Evolutionary conservation across 2,329 filamentous ascomycete species (phyloP), one percentile per base, ranked within the genome.

Genomic region (Lasiodiplodia sp.): DNA sequence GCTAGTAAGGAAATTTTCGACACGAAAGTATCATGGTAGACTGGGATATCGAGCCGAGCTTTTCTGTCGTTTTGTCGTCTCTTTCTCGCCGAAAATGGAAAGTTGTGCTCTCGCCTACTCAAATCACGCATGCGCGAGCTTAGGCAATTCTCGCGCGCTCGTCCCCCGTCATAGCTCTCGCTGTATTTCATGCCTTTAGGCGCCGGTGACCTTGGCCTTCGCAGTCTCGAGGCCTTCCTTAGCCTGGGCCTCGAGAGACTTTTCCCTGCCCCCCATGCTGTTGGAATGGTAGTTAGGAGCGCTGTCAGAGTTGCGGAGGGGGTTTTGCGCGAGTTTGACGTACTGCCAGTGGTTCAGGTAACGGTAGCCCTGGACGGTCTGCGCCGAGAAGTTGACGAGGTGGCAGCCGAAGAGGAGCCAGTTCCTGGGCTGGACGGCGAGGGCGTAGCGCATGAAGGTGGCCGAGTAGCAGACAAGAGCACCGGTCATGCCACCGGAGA

Each of bases 341-440:
- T 74, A 78, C 76, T 86, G 81, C 85, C 85, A 89, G 80, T 89
- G 88, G 74, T 86, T 85, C 71, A 88, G 70, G 75, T 87, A 91
- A 67, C 88, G 83, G 80, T 89, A 90, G 23, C 83, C 87, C 77
- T 91, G 88, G 38, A 85, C 86, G 55, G 82, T 72, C 79, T 91
- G 88, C 56, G 87, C 86, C 72, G 79, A 80, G 79, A 88, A 90
- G 81, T 91, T 91, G 80, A 90, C 84, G 70, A 87, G 80, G 79
- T 91, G 88, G 82, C 88, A 90, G 72, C 86, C 88, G 79, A 91
- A 90, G 68, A 91, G 87, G 72, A 91, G 87, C 82, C 90, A 90
- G 82, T 91, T 91, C 75, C 83, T 83, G 51, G 88, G 88, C 18
- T 82, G 82, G 68, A 91, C 87, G 70, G 88, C 88, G 71, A 91